Base-by-base conservation (phyloP, 805 yeast genomes). In the Pichia cephalocereana region DNA sequence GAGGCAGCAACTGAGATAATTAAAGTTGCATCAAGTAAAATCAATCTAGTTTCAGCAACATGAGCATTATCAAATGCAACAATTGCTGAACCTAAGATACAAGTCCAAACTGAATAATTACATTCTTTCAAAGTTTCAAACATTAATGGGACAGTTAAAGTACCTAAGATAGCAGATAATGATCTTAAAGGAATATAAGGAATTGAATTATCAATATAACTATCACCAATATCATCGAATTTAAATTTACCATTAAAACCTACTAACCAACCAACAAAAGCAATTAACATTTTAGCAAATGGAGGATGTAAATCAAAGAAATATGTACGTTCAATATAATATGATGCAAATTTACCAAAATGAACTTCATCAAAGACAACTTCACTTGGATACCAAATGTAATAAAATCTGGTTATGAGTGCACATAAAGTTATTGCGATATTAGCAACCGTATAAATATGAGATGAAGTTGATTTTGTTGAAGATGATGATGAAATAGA, bases 281-380 rank as follows among this genome's bases (percentile, higher is more conserved):
- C 98, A 67, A 91, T 87, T 56, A 90, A 72, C 64, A 93, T 73
- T 65, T 93, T 93, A 47, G 96, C 99, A 66, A 93, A 87, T 23
- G 99, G 99, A 10, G 99, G 99, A 68, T 93, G 99, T 46, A 93
- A 80, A 68, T 93, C 99, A 61, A 93, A 93, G 66, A 88, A 93
- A 66, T 86, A 93, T 0, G 96, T 84, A 53, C 96, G 76, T 66
- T 91, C 86, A 51, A 91, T 69, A 66, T 91, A 91, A 67, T 85
- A 83, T 2, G 88, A 78, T 8, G 91, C 91, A 64, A 85, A 85
- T 59, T 85, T 85, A 37, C 95, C 95, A 59, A 86, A 86, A 64
- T 86, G 95, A 19, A 84, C 93, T 62, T 86, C 95, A 67, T 86
- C 95, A 57, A 86, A 86, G 3, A 86, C 93, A 49, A 86, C 95